phyloP scores from a whole-genome alignment of 306 rosid species.

The Vicia villosa region DNA sequence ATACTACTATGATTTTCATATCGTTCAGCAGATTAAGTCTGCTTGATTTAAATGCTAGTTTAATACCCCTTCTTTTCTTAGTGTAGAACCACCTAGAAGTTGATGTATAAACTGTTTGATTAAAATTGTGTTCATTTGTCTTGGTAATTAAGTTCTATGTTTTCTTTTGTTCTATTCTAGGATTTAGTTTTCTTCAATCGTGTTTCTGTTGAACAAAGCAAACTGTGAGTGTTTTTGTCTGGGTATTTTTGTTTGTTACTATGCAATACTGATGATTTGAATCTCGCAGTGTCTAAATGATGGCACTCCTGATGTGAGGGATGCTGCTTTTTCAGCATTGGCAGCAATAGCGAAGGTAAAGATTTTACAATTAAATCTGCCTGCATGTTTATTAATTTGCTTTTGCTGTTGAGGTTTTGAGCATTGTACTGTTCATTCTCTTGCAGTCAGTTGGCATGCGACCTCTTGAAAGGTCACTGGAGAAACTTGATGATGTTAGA shows the following conservation, averaged over 20 bases:
- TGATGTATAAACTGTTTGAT: conserved; percentile 19
- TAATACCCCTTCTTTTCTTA: neutral
- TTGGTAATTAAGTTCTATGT: conserved; percentile 8
- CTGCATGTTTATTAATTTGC: conserved; percentile 12
- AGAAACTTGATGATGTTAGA: conserved; percentile 97
- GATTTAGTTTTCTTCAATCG: conserved; percentile 10
- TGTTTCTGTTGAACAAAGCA: conserved; percentile 3
- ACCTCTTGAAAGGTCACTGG: conserved; percentile 89
- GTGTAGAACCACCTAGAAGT: neutral
- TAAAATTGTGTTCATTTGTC: neutral
- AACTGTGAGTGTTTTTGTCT: neutral
- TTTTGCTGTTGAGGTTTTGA: conserved; percentile 31
- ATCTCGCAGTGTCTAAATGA: conserved; percentile 78
- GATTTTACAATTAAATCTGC: conserved; percentile 18
- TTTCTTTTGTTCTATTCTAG: neutral
- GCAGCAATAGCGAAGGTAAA: conserved; percentile 94
- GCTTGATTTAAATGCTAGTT: conserved; percentile 6
- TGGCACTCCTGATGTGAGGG: conserved; percentile 98
- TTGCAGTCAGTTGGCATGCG: conserved; percentile 94
- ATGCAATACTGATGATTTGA: conserved; percentile 32
- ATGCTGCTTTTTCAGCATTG: conserved; percentile 92
- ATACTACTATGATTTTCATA: neutral
- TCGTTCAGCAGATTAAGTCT: conserved; percentile 8
- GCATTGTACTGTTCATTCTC: conserved; percentile 29
- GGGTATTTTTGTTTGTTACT: neutral